phyloP scores from a whole-genome alignment of 225 moss, liverwort and hornwort genomes.

The Lunularia cruciata region DNA sequence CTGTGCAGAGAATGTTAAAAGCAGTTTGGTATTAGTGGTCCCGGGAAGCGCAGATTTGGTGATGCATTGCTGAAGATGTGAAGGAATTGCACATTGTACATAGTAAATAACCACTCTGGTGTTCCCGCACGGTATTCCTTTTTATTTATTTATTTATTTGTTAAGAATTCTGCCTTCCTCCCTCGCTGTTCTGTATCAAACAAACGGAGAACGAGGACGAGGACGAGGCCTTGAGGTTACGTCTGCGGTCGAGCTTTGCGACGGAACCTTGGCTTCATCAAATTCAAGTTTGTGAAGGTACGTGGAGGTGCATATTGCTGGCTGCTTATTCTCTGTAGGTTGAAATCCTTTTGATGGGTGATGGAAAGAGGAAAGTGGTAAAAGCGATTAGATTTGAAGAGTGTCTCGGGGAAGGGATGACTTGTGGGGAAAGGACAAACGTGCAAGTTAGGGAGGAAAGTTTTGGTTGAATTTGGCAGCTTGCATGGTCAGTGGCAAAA shows the following conservation, averaged over 20 bases:
- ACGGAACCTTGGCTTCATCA: neutral
- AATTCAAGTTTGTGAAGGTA: neutral
- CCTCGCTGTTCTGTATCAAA: neutral
- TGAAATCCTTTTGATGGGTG: neutral
- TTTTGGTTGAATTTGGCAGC: neutral
- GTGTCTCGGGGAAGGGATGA: too few relatives aligned
- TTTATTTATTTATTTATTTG: too few relatives aligned
- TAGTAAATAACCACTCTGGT: neutral
- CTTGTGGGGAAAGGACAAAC: neutral
- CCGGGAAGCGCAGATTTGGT: neutral
- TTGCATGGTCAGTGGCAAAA: neutral
- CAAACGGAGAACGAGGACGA: too few relatives aligned
- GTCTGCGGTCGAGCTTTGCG: neutral
- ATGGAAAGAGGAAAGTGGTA: neutral
- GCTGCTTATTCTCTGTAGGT: neutral
- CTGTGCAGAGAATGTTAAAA: conserved; percentile 11
- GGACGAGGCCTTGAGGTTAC: neutral
- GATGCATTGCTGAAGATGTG: conserved; percentile 1
- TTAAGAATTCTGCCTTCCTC: too few relatives aligned
- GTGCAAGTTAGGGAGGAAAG: neutral
- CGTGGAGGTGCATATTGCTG: neutral
- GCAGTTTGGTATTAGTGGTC: neutral
- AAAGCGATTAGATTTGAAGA: too few relatives aligned
- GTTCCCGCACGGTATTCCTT: too few relatives aligned
- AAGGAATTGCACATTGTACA: neutral